These are phyloP conservation scores for Candida vartiovaarae DNA, from an alignment of 805 yeast species.

Conservation along the genomic window DNA sequence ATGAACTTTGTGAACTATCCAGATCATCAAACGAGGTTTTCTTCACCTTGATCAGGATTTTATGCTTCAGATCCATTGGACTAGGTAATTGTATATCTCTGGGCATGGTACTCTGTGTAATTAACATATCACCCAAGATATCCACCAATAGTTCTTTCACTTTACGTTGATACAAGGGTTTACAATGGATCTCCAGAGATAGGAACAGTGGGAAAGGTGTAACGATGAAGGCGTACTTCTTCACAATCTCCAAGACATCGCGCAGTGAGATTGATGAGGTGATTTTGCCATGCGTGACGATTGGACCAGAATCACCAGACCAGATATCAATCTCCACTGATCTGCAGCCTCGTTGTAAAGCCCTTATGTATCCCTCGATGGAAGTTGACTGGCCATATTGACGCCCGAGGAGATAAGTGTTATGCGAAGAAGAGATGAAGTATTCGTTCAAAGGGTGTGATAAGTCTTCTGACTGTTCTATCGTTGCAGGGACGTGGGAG, in stretches of 20 bases:
- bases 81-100: slow-evolving; percentile 46
- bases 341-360: slow-evolving; percentile 85
- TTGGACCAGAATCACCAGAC: slow-evolving; percentile 80
- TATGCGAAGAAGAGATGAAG: slow-evolving; percentile 88
- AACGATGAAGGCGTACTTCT: slow-evolving; percentile 82
- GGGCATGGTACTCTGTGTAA: slow-evolving; percentile 22
- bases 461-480: slow-evolving; percentile 29
- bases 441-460: slow-evolving; percentile 75
- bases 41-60: slow-evolving; percentile 74
- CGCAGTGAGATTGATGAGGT: slow-evolving; percentile 65
- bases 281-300: slow-evolving; percentile 88
- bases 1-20: slow-evolving; percentile 9
- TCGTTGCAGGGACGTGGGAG: slow-evolving; percentile 20
- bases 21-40: slow-evolving; percentile 14
- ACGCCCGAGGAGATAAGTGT: slow-evolving; percentile 82
- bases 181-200: slow-evolving; percentile 83
- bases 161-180: slow-evolving; percentile 53
- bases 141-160: slow-evolving; percentile 48
- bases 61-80: slow-evolving; percentile 65
- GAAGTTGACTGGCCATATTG: slow-evolving; percentile 87
- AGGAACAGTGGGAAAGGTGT: slow-evolving; percentile 81
- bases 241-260: slow-evolving; percentile 65
- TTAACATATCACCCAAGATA: slow-evolving; percentile 50
- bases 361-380: slow-evolving; percentile 81
- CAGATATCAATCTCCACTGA: slow-evolving; percentile 94